These are phyloP conservation scores for Puccinia horiana DNA, from an alignment of 1,284 basidiomycete genomes.

Conservation along the genomic window DNA sequence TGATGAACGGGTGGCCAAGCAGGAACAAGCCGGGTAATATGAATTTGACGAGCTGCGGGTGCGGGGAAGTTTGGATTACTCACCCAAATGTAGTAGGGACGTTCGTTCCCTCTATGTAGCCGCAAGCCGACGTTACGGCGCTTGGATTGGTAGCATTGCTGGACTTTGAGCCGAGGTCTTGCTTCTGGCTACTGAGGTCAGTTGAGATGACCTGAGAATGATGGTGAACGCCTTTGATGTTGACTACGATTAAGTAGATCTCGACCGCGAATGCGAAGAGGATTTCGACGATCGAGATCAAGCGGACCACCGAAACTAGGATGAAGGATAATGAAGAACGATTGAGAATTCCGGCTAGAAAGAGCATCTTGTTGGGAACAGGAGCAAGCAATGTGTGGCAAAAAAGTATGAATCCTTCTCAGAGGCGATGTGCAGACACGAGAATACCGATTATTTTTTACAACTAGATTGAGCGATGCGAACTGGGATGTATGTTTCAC, in stretches of 20 bases:
- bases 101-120: constrained; percentile 38
- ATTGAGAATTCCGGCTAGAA: constrained; percentile 48
- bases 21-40: not conserved
- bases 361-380: constrained; percentile 26
- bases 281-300: constrained; percentile 39
- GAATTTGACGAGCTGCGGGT: not conserved
- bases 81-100: constrained; percentile 43
- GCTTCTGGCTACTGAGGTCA: constrained; percentile 12
- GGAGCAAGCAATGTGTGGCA: not conserved
- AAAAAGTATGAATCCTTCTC: constrained; percentile 1
- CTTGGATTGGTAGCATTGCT: not conserved
- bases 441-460: not conserved
- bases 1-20: not conserved
- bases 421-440: not conserved
- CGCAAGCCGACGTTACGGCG: not conserved
- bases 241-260: constrained; percentile 37
- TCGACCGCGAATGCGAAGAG: constrained; percentile 35
- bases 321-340: constrained; percentile 47
- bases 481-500: not conserved
- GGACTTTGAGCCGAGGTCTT: not conserved
- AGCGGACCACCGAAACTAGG: constrained; percentile 41
- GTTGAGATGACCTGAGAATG: constrained; percentile 7
- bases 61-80: not conserved
- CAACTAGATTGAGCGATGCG: not conserved
- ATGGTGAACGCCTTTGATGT: constrained; percentile 33